Evolutionary conservation across 257 asterid genomes (phyloP), one percentile per base, ranked within the genome.

Genomic region (Striga asiatica): DNA sequence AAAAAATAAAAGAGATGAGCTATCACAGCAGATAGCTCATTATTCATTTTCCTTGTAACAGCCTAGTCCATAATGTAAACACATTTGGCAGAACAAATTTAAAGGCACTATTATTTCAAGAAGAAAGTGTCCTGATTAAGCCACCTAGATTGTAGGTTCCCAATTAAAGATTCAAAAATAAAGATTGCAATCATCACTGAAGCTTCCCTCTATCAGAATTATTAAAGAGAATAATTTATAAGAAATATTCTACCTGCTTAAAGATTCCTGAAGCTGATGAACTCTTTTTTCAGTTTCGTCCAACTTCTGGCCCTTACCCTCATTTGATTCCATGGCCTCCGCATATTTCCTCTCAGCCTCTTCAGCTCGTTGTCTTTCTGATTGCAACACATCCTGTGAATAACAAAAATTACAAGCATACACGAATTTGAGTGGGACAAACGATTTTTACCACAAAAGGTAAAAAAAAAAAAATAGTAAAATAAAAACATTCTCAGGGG

Each of bases 241-340:
- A 41, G 18, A 54, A 54, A 35, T 29, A 68, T 47, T 58, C 59
- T 76, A 88, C 98, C 95, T 92, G 87, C 66, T 84, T 72, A 88
- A 63, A 56, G 97, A 77, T 59, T 88, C 97, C 82, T 92, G 95
- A 71, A 92, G 94, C 59, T 82, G 91, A 24, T 76, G 72, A 65
- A 77, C 91, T 73, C 78, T 71, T 67, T 72, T 92, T 71, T 92
- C 93, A 37, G 94, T 74, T 66, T 92, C 97, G 64, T 88, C 98
- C 49, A 92, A 65, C 81, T 84, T 82, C 75, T 72, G 81, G 66
- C 73, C 78, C 84, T 80, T 92, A 64, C 73, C 91, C 58, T 82
- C 86, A 42, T 73, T 76, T 71, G 79, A 76, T 75, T 68, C 81
- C 66, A 67, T 74, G 66, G 84, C 78, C 64, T 84, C 95, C 16